Percentiles rank a stretch among this genome's conserved stretches.
Evolutionary conservation across 208 protist species (phyloP).

Genomic region (Plasmodiophora brassicae): DNA sequence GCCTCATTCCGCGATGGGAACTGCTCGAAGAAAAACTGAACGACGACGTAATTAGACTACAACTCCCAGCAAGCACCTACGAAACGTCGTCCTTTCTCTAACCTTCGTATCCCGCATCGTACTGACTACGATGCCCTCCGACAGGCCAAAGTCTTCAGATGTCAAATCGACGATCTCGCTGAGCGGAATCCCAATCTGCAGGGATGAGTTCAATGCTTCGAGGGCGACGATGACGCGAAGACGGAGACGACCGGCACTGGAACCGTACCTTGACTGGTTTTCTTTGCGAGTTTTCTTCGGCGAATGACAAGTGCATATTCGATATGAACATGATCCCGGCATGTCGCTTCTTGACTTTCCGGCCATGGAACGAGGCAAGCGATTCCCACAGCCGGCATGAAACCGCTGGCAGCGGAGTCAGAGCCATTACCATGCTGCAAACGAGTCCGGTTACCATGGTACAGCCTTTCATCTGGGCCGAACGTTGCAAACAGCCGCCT

Average conservation of each 20-base stretch:
- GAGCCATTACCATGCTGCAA: neutral
- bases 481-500: neutral
- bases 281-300: neutral
- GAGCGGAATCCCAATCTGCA: conserved; percentile 20
- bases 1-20: neutral
- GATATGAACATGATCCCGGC: neutral
- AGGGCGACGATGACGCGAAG: neutral
- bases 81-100: neutral
- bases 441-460: neutral
- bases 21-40: conserved; percentile 24
- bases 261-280: conserved; percentile 5
- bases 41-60: neutral
- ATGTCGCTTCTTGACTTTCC: conserved; percentile 1
- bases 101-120: conserved; percentile 20
- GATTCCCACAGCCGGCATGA: conserved; percentile 1
- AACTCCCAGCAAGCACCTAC: neutral
- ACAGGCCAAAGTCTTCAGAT: neutral
- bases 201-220: neutral
- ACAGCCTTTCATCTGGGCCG: neutral
- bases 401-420: neutral
- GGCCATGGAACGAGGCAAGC: neutral
- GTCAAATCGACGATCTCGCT: neutral
- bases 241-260: neutral
- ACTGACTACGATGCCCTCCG: conserved; percentile 1
- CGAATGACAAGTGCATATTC: neutral